Evolutionary conservation across 78 protist genomes (phyloP).

Genomic region (Pigoraptor vietnamica): DNA sequence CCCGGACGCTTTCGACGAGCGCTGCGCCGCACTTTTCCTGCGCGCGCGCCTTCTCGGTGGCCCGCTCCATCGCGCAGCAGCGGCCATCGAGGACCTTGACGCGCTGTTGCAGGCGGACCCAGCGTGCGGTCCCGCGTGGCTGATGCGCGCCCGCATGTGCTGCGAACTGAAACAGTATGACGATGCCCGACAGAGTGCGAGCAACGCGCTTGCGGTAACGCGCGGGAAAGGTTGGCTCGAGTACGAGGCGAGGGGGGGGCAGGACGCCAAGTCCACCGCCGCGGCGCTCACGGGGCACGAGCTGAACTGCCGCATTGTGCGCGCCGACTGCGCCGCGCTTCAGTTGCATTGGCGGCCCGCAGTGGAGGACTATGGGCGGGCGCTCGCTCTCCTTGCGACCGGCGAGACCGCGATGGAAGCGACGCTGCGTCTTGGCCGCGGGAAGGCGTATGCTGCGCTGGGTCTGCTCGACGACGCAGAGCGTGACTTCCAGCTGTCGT

Average conservation of each 20-base stretch:
- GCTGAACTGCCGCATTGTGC: no score
- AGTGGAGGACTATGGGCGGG: background rate
- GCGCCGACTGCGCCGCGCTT: background rate
- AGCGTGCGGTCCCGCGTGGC: no score
- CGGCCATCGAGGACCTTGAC: no score
- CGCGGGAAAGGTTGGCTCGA: background rate
- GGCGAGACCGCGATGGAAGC: background rate
- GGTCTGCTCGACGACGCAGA: background rate
- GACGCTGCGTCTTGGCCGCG: background rate
- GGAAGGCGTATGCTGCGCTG: background rate
- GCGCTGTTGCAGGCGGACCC: no score
- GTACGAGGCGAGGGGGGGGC: background rate
- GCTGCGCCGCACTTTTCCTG: no score
- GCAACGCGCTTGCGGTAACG: background rate
- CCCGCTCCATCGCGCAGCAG: no score
- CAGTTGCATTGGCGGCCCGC: background rate
- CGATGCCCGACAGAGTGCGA: background rate
- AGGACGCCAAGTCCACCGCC: background rate
- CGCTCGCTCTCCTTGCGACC: background rate
- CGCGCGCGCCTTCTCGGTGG: no score
- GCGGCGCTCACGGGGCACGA: background rate
- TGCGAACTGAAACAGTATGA: background rate
- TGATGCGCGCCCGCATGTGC: background rate
- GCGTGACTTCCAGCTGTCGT: background rate
- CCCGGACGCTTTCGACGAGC: no score